Evolutionary conservation across 306 rosid species (phyloP), one percentile per base, ranked within the genome.

Genomic region (Castanospermum australe): DNA sequence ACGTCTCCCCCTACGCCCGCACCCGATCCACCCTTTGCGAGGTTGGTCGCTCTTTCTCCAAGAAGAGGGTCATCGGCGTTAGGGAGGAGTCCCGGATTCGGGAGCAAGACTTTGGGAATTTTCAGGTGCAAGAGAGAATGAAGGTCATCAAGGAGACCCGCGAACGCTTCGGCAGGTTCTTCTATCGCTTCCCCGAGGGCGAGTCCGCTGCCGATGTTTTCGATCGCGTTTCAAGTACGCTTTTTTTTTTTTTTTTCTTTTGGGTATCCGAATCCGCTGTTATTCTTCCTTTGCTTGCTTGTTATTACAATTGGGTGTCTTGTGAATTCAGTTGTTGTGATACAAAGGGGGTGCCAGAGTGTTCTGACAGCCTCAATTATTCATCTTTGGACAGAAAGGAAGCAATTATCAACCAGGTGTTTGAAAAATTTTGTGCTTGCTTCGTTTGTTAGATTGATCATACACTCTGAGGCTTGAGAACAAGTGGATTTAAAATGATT

Each of bases 171-270:
- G 97, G 97, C 0, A 84, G 97, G 4, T 94, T 94, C 81, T 94
- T 89, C 83, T 94, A 94, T 59, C 93, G 97, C 0, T 94, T 94
- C 21, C 99, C 99, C 0, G 97, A 94, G 71, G 99, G 99, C 13
- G 99, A 94, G 48, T 94, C 99, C 32, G 99, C 99, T 32, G 97
- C 97, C 35, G 97, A 94, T 48, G 93, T 92, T 32, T 94, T 74
- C 71, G 97, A 94, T 77, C 98, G 97, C 68, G 84, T 94, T 76
- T 89, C 97, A 5, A 85, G 98, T 94, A 86, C 18, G 71, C 28
- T 8, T 15, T 4, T 14, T 30, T 70, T 38, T 25, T 13, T n/a
- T 12, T 8, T 25, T 24, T 0, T 6, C n/a, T 2, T 18, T 13
- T 2, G 5, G 28, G 1, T 2, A 41, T 2, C 6, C 0, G 17